Percentiles rank a stretch among this genome's conserved stretches.
These are phyloP conservation scores for Piromyces sp. DNA, from an alignment of 192 early-diverging fungal species.

Conservation along the genomic window DNA sequence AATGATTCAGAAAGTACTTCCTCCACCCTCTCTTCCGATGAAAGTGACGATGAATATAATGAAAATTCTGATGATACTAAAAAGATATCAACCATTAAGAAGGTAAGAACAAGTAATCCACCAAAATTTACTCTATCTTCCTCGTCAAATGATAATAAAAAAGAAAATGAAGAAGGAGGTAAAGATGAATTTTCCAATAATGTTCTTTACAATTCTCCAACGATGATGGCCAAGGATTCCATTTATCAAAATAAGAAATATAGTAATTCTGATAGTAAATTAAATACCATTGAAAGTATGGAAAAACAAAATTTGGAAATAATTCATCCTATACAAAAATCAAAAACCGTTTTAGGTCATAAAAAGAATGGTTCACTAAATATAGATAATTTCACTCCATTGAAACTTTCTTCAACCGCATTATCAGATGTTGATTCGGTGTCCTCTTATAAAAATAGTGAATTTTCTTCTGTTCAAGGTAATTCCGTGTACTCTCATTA, in stretches of 20 bases:
- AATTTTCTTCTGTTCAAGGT: background rate
- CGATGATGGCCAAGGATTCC: background rate
- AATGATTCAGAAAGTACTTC: background rate
- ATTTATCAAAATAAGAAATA: background rate
- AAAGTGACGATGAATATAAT: background rate
- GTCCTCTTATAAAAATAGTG: background rate
- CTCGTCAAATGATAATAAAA: background rate
- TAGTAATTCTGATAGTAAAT: background rate
- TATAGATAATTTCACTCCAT: background rate
- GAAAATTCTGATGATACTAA: background rate
- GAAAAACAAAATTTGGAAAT: background rate
- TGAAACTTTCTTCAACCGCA: background rate
- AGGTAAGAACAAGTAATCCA: background rate
- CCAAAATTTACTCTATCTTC: background rate
- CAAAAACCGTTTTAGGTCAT: background rate
- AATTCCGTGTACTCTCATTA: background rate
- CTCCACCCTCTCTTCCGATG: background rate
- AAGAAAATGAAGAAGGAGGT: background rate
- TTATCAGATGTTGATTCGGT: background rate
- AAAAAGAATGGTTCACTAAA: background rate
- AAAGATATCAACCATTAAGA: background rate
- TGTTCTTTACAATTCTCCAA: background rate
- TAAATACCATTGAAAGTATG: background rate
- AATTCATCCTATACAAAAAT: background rate
- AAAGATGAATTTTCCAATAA: background rate